Percentiles rank a stretch among this genome's conserved stretches.
Conservation (phyloP, 2,329 filamentous ascomycete genomes). For the Lachnellula occidentalis region DNA sequence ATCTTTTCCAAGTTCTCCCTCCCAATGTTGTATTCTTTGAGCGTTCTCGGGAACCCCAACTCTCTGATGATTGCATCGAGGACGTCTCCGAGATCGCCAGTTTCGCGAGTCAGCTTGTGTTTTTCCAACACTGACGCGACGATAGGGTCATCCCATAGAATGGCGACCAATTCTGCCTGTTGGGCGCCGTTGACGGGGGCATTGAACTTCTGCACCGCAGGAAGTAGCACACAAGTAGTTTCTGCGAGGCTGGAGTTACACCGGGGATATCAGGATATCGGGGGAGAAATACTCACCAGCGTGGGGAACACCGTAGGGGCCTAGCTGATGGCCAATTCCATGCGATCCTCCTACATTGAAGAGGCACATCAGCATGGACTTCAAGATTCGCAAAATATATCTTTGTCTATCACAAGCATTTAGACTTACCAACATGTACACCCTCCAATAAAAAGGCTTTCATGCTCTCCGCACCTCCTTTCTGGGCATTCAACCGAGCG, state of each 20-base stretch:
- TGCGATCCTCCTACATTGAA: conserved; percentile 16
- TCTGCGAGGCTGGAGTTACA: conserved; percentile 33
- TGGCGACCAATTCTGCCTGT: not conserved
- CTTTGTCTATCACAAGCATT: not conserved
- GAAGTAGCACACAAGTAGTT: conserved; percentile 49
- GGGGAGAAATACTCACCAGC: conserved; percentile 18
- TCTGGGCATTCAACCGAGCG: conserved; percentile 42
- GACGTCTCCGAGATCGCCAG: conserved; percentile 42
- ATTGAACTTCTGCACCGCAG: conserved; percentile 52
- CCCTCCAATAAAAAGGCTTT: conserved; percentile 13
- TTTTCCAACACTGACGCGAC: not conserved
- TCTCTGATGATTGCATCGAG: conserved; percentile 44
- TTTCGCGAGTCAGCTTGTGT: not conserved
- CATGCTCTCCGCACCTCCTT: conserved; percentile 19
- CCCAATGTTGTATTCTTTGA: conserved; percentile 44
- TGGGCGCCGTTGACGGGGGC: conserved; percentile 30
- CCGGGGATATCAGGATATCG: not conserved
- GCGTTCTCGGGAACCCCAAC: conserved; percentile 45
- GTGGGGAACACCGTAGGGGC: conserved; percentile 49
- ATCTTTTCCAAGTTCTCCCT: conserved; percentile 42
- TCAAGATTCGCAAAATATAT: no score
- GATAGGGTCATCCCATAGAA: not conserved
- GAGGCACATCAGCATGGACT: no score
- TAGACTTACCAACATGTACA: conserved; percentile 30
- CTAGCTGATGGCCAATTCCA: conserved; percentile 37